Evolutionary conservation across 345 rosid species (phyloP).

Genomic region (Lepidium didymum): DNA sequence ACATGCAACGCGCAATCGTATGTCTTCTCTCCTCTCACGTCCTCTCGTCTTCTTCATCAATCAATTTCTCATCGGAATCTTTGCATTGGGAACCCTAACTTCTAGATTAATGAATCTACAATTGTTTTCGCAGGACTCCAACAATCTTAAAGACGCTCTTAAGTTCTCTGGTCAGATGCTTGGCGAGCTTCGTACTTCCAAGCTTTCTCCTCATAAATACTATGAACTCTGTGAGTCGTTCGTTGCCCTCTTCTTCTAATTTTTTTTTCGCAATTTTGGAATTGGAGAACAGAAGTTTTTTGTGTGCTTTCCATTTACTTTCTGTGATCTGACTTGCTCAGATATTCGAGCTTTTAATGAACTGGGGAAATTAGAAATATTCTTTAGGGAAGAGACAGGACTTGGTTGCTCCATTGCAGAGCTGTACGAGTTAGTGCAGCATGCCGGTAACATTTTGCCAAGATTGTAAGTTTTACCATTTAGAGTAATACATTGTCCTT

Average conservation of each 20-base stretch:
- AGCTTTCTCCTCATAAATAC: constrained; percentile 94
- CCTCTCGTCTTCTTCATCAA: not conserved
- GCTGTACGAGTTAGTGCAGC: constrained; percentile 94
- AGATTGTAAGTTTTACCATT: constrained; percentile 58
- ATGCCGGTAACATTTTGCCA: constrained; percentile 98
- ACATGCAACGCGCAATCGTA: constrained; percentile 98
- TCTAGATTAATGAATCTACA: not conserved
- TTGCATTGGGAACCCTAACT: constrained; percentile 27
- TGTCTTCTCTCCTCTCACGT: not conserved
- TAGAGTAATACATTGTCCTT: not conserved
- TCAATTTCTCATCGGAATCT: constrained; percentile 11
- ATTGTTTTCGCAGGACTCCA: constrained; percentile 54
- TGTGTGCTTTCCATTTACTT: not conserved
- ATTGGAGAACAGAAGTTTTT: not conserved
- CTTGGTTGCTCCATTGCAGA: constrained; percentile 90
- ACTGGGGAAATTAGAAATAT: constrained; percentile 78
- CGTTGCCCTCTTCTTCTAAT: not conserved
- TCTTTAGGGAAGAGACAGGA: constrained; percentile 80
- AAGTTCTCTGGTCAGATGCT: constrained; percentile 98
- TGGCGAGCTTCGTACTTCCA: constrained; percentile 94
- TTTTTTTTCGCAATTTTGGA: constrained; percentile 5
- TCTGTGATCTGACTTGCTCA: constrained; percentile 22
- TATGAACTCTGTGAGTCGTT: constrained; percentile 78
- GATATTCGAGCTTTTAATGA: constrained; percentile 95
- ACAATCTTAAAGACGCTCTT: constrained; percentile 89